Base-by-base conservation (phyloP, 805 yeast species). In the Zygosaccharomyces rouxii region DNA sequence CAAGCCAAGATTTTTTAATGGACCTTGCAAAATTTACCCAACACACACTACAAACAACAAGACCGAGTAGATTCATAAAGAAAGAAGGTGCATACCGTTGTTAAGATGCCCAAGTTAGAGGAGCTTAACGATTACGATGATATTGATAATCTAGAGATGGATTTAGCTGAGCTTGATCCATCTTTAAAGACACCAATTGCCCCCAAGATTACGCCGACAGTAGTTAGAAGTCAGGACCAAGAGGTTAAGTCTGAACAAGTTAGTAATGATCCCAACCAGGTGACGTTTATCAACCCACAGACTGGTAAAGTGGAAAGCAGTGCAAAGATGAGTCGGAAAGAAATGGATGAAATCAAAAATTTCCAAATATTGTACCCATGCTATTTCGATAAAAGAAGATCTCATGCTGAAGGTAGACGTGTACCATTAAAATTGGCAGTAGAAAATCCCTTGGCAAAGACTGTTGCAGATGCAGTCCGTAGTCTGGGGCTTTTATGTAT, bases 121-220 rank as follows among this genome's bases (percentile, higher is more conserved):
- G 90, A 85, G 57, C 81, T 86, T 49, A 74, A 72, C 48, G 89
- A 84, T 64, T 86, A 81, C 60, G 95, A 87, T 55, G 90, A 84
- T 58, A 81, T 92, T 69, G 97, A 90, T 63, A 83, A 89, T 71
- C 74, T 89, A 81, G 97, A 92, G 59, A 84, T 88, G 86, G 97
- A 90, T 68, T 73, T 90, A 23, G 95, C 95, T 3, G 95, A 92
- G 71, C 85, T 89, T 54, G 97, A 89, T 67, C 89, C 84, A 21
- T 66, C 69, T 35, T 69, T 85, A 53, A 75, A 67, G 37, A 83
- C 92, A 0, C 86, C 92, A 6, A 69, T 84, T 19, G 90, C 90
- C 1, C 89, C 89, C 42, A 74, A 77, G 56, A 77, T 83, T 19
- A 75, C 76, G 53, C 85, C 88, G 31, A 67, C 73, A 1, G 73